A percentile compares a stretch with the other conserved stretches of the same genome.
phyloP scores from a whole-genome alignment of 2,329 filamentous ascomycete genomes.

The Zasmidium angulare region DNA sequence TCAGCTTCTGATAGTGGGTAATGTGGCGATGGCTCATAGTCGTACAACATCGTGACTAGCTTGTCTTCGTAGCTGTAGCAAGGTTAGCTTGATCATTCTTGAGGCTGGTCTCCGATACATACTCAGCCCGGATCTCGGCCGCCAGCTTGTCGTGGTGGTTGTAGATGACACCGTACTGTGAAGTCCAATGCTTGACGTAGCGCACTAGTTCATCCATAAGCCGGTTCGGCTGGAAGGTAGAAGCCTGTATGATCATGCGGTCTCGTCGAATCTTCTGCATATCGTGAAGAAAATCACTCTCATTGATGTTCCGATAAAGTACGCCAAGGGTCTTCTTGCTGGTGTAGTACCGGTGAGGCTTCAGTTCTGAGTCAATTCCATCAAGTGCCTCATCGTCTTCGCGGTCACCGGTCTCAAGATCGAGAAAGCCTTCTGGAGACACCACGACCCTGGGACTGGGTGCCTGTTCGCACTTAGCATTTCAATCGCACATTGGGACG shows the following conservation, averaged over 20 bases:
- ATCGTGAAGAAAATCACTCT: conserved; percentile 62
- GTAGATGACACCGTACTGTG: conserved; percentile 33
- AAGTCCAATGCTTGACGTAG: conserved; percentile 39
- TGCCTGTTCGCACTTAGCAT: conserved; percentile 26
- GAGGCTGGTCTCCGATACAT: conserved; percentile 18
- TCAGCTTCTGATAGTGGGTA: conserved; percentile 52
- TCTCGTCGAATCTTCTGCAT: conserved; percentile 34
- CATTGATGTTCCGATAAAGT: conserved; percentile 72
- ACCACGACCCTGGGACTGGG: conserved; percentile 47
- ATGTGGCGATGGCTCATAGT: conserved; percentile 42
- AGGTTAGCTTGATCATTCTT: background rate
- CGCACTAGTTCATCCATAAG: conserved; percentile 38
- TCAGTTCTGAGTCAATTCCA: conserved; percentile 28
- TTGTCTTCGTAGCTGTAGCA: conserved; percentile 53
- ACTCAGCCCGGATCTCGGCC: conserved; percentile 49
- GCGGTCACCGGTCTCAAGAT: conserved; percentile 47
- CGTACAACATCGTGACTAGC: conserved; percentile 50
- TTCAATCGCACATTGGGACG: background rate
- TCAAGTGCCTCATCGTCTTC: conserved; percentile 47
- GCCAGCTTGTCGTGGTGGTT: conserved; percentile 40
- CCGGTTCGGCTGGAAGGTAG: background rate
- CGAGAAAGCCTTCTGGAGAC: conserved; percentile 47
- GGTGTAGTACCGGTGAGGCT: conserved; percentile 58
- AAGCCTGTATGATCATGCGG: background rate
- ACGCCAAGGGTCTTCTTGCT: conserved; percentile 68